A percentile compares a stretch with the other conserved stretches of the same genome.
Evolutionary conservation across 2,329 filamentous ascomycete genomes (phyloP).

Genomic region (Diaporthe destruens): DNA sequence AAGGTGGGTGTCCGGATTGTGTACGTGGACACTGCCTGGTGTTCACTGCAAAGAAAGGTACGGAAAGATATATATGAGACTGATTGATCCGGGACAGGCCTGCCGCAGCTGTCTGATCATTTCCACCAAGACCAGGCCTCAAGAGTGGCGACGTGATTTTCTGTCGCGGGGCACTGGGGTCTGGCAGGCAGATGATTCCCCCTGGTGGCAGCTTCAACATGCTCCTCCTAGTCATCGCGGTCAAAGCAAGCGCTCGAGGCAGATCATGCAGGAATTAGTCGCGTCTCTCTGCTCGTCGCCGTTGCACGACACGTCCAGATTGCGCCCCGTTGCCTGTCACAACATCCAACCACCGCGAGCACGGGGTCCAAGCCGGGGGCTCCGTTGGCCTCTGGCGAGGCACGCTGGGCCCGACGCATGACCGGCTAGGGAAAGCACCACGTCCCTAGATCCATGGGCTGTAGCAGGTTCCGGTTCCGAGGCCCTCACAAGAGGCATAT

Average conservation of each 20-base stretch:
- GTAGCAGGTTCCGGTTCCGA: slow-evolving; percentile 6
- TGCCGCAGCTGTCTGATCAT: not conserved
- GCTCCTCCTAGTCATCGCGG: not conserved
- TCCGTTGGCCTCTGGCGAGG: slow-evolving; percentile 18
- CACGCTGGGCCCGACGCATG: slow-evolving; percentile 14
- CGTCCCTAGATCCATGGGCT: not conserved
- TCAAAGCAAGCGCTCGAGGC: not conserved
- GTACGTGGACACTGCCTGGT: not conserved
- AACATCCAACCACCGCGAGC: slow-evolving; percentile 42
- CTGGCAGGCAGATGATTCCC: too few species aligned
- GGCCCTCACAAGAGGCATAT: not conserved
- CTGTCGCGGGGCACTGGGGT: too few species aligned
- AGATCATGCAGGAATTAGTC: not conserved
- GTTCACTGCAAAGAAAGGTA: not conserved
- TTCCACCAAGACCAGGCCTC: not conserved
- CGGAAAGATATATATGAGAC: not conserved
- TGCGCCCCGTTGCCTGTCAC: not conserved
- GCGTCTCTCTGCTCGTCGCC: not conserved
- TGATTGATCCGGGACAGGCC: too few species aligned
- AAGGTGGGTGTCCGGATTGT: not conserved
- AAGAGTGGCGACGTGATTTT: slow-evolving; percentile 6
- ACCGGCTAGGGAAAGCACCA: slow-evolving; percentile 24
- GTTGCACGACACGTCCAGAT: slow-evolving; percentile 3
- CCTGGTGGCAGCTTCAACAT: not conserved
- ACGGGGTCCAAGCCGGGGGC: slow-evolving; percentile 39